Evolutionary conservation across 495 filamentous ascomycete genomes (phyloP).

Genomic region (Tuber brumale): DNA sequence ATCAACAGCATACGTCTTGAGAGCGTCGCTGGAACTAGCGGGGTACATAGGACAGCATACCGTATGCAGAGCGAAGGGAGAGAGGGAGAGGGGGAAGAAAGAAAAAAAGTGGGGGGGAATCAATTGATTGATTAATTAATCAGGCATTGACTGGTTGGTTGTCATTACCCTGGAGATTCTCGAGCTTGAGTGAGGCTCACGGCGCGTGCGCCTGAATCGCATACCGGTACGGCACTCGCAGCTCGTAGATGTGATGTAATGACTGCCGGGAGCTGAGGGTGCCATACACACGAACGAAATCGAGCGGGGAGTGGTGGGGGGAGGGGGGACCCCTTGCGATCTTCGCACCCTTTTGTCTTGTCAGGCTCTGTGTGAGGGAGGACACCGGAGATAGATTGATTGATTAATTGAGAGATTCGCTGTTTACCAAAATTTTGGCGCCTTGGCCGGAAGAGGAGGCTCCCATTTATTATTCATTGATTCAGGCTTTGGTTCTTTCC

Average conservation of each 20-base stretch:
- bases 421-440: constrained; percentile 1
- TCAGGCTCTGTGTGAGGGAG: background rate
- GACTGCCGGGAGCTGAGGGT: background rate
- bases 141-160: background rate
- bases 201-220: background rate
- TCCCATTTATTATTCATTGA: constrained; percentile 1
- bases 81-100: too few relatives aligned
- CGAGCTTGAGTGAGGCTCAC: background rate
- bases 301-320: background rate
- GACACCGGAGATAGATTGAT: background rate
- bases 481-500: background rate
- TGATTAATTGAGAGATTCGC: background rate
- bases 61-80: background rate
- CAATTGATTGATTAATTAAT: background rate
- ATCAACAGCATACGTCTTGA: background rate
- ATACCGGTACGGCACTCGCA: background rate
- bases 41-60: background rate
- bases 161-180: background rate
- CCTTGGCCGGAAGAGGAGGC: background rate
- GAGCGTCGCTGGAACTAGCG: background rate
- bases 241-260: background rate
- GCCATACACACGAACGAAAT: background rate
- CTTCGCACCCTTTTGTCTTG: background rate
- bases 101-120: too few relatives aligned
- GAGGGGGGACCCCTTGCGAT: background rate